These are phyloP conservation scores for Ogataea methylovora DNA, from an alignment of 805 yeast species.

Conservation along the genomic window DNA sequence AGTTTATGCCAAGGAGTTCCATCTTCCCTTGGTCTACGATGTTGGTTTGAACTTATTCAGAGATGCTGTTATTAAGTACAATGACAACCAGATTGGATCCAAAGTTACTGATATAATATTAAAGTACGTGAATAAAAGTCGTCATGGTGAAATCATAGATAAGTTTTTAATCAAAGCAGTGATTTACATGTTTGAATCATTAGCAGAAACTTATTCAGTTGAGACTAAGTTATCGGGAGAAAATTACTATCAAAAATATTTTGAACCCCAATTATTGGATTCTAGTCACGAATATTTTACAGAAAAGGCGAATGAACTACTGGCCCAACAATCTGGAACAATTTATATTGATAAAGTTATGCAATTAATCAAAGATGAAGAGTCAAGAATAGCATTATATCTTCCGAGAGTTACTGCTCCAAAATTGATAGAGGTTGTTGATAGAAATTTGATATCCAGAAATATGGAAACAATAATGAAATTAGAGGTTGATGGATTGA, in stretches of 20 bases:
- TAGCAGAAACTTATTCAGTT: conserved; percentile 31
- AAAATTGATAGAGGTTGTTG: conserved; percentile 48
- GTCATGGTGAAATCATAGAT: conserved; percentile 49
- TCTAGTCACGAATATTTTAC: conserved; percentile 51
- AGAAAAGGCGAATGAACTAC: conserved; percentile 34
- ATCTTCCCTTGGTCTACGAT: conserved; percentile 60
- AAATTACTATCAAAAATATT: conserved; percentile 51
- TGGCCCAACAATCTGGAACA: conserved; percentile 40
- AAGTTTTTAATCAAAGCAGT: conserved; percentile 52
- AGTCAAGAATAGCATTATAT: conserved; percentile 43
- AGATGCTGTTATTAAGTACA: conserved; percentile 45
- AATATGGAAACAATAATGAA: conserved; percentile 49
- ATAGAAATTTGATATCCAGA: conserved; percentile 48
- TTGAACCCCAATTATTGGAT: conserved; percentile 58
- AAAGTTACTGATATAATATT: conserved; percentile 42
- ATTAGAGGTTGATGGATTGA: conserved; percentile 48
- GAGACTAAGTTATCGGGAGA: conserved; percentile 30
- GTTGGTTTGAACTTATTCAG: conserved; percentile 65
- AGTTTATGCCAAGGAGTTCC: conserved; percentile 67
- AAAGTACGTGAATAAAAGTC: conserved; percentile 46
- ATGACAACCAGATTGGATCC: conserved; percentile 43
- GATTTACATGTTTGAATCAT: conserved; percentile 64
- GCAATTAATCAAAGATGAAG: conserved; percentile 56
- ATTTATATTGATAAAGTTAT: conserved; percentile 45
- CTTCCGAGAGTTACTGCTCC: conserved; percentile 48